Percentiles rank a stretch among this genome's conserved stretches.
phyloP scores from a whole-genome alignment of 345 rosid genomes.

The Eucalyptus pauciflora region DNA sequence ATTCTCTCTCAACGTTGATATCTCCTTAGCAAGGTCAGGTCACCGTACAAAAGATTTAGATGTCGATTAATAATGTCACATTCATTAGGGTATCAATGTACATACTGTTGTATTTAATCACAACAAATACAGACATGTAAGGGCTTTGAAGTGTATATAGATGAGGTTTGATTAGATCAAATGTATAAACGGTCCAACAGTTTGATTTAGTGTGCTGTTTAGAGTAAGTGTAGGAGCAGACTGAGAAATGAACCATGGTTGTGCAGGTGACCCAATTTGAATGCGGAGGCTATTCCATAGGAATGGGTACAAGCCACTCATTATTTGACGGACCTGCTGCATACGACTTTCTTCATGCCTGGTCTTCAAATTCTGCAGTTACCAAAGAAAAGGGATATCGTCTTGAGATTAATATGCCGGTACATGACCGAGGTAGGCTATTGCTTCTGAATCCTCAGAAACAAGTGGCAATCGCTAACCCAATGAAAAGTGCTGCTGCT shows the following conservation, averaged over 20 bases:
- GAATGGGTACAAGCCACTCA: constrained; percentile 56
- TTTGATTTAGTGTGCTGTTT: background rate
- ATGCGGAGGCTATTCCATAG: constrained; percentile 59
- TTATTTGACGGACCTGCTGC: constrained; percentile 58
- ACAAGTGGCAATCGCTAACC: background rate
- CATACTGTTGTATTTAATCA: background rate
- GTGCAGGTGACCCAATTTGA: constrained; percentile 54
- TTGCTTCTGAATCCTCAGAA: background rate
- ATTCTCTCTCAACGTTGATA: background rate
- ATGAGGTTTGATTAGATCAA: background rate
- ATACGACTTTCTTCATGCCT: constrained; percentile 33
- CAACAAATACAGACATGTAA: background rate
- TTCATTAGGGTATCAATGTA: background rate
- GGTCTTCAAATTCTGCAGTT: constrained; percentile 36
- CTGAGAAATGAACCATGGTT: background rate
- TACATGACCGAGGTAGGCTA: constrained; percentile 37
- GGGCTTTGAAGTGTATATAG: background rate
- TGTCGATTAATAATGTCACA: background rate
- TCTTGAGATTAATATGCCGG: constrained; percentile 10
- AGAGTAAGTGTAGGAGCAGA: background rate
- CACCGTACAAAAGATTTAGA: background rate
- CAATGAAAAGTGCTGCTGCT: constrained; percentile 31
- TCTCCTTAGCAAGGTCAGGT: background rate
- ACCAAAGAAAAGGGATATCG: background rate
- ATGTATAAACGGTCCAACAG: background rate